phyloP scores from a whole-genome alignment of 768 basidiomycete genomes.

The Pleurotus tuber-regium region DNA sequence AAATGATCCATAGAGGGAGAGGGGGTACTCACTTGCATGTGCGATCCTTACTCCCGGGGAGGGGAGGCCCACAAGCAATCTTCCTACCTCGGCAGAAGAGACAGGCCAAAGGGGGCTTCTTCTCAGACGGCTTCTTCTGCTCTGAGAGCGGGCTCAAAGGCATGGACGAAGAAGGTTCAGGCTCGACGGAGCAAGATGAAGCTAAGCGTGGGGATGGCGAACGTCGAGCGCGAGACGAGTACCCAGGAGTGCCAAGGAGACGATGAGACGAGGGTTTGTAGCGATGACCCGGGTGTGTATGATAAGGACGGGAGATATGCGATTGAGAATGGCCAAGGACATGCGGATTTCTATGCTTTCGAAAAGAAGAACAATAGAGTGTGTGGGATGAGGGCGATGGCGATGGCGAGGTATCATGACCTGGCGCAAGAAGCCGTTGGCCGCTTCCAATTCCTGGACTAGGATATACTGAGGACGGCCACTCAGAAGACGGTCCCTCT shows the following conservation, averaged over 20 bases:
- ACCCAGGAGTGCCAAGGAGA: conserved; percentile 1
- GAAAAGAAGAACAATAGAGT: no score
- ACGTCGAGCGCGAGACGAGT: neutral
- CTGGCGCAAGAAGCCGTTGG: no score
- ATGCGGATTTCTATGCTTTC: no score
- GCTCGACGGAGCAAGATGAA: neutral
- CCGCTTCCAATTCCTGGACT: no score
- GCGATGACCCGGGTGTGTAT: neutral
- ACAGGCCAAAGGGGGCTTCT: conserved; percentile 64
- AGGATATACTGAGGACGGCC: no score
- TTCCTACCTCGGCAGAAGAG: conserved; percentile 66
- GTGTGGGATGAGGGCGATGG: neutral
- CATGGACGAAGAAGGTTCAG: neutral
- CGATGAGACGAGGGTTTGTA: neutral
- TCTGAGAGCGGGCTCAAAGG: conserved; percentile 25
- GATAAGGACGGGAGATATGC: neutral
- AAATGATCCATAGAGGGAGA: conserved; percentile 11
- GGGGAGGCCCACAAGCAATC: conserved; percentile 65
- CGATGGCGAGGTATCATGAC: no score
- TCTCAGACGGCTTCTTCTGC: conserved; percentile 32
- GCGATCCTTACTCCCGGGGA: conserved; percentile 48
- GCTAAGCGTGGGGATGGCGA: conserved; percentile 3
- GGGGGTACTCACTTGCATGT: conserved; percentile 60
- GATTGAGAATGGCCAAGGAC: neutral
- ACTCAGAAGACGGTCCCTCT: no score